Base-by-base conservation (phyloP, 169 alveolate genomes). In the Babesia ovis region DNA sequence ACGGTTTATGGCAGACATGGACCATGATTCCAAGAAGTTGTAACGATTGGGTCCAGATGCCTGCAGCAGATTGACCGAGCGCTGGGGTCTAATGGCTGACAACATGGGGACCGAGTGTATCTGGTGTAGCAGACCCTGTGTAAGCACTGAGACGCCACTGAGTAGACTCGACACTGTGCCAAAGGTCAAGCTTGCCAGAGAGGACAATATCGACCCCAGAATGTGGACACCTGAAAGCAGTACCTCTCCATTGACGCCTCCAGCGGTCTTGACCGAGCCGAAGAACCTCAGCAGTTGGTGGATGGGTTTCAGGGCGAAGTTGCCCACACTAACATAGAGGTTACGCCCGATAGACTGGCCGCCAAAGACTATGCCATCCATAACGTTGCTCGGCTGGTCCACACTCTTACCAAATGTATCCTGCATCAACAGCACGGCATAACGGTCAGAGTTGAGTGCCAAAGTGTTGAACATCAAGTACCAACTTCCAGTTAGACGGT, bases 1-100 rank as follows among this genome's bases (percentile, higher is more conserved):
- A 42, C 76, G 85, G 46, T 68, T 61, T 27, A 85, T 70, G 20
- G 85, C 83, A 45, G 71, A 70, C 79, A 75, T 61, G 20, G 93
- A 88, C 85, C 89, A 88, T 14, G 93, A 88, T 16, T 84, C 79
- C 34, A 88, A 85, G 80, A 84, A 88, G 69, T 84, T 88, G 83
- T 88, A 88, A 37, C 89, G 53, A 18, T 69, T 76, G 66, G 89
- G 83, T n/a, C 89, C 86, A 11, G 90, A 61, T 45, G 69, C 68
- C 73, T 88, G 85, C 60, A 81, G 62, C 41, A 67, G 54, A 34
- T 84, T 56, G 31, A 69, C 61, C 55, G 85, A 80, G 46, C 89
- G 77, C 48, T 73, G 54, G 37, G 93, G 93, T 12, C 93, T 59
- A 22, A 88, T 79, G 27, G 89, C 90, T 1, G 93, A 84, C 55